Evolutionary conservation across 78 protist species (phyloP).

Genomic region (Diacronema lutheri): DNA sequence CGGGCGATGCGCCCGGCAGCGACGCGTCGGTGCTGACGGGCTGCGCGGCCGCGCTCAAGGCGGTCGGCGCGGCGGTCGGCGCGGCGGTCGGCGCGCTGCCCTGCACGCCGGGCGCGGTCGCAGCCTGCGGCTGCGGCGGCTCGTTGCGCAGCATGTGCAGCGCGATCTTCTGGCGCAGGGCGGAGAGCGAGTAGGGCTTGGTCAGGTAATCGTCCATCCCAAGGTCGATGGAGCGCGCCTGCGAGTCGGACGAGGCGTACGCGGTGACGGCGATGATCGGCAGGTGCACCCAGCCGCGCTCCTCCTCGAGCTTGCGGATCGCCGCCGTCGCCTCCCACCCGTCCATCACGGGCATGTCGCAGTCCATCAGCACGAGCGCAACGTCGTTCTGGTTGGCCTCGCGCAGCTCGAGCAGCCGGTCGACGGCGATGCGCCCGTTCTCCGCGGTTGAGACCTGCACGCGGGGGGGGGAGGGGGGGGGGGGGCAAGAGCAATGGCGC

Average conservation of each 20-base stretch:
- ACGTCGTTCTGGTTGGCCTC: neutral
- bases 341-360: slow-evolving; percentile 75
- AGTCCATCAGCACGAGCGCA: slow-evolving; percentile 73
- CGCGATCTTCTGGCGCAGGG: neutral
- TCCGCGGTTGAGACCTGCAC: neutral
- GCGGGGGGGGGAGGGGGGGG: neutral
- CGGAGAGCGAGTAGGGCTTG: slow-evolving; percentile 53
- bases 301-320: slow-evolving; percentile 48
- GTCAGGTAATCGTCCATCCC: slow-evolving; percentile 73
- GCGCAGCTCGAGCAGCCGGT: too few species aligned
- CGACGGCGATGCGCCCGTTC: too few species aligned
- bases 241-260: slow-evolving; percentile 38
- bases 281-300: neutral
- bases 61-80: too few species aligned
- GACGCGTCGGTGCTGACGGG: too few species aligned
- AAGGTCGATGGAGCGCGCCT: slow-evolving; percentile 33
- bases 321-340: slow-evolving; percentile 60
- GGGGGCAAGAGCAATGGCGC: too few species aligned
- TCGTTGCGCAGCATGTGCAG: too few species aligned
- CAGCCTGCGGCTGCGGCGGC: too few species aligned
- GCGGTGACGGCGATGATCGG: slow-evolving; percentile 68
- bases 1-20: too few species aligned
- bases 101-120: too few species aligned
- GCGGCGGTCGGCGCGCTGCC: too few species aligned
- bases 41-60: too few species aligned